Percentiles rank a stretch among this genome's conserved stretches.
These are phyloP conservation scores for Xerocomellus dryophilus DNA, from an alignment of 768 basidiomycete genomes.

Conservation along the genomic window DNA sequence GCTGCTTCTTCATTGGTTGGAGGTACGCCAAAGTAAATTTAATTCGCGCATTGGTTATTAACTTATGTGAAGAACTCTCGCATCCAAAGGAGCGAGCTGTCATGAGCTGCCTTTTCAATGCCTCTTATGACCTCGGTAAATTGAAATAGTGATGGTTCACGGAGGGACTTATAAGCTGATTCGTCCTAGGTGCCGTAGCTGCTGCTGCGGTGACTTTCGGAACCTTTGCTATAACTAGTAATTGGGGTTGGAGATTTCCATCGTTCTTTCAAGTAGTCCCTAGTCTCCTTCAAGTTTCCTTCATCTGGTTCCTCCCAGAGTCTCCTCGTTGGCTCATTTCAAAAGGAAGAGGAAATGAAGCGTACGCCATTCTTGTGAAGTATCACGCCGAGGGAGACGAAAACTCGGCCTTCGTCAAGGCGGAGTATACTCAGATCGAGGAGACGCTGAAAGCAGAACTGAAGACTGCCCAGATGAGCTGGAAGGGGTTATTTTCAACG, in stretches of 20 bases:
- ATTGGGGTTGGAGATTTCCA: slow-evolving; percentile 68
- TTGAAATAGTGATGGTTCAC: neutral
- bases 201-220: slow-evolving; percentile 57
- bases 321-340: slow-evolving; percentile 64
- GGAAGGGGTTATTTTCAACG: neutral
- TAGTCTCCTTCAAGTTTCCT: slow-evolving; percentile 48
- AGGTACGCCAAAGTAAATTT: slow-evolving; percentile 2
- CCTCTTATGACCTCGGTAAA: slow-evolving; percentile 4
- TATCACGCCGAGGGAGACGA: slow-evolving; percentile 60
- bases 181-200: slow-evolving; percentile 3
- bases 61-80: slow-evolving; percentile 12
- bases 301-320: slow-evolving; percentile 58
- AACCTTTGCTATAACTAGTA: slow-evolving; percentile 54
- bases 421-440: slow-evolving; percentile 56
- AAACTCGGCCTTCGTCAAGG: slow-evolving; percentile 50
- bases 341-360: slow-evolving; percentile 50
- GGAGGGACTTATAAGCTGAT: no score
- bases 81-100: slow-evolving; percentile 12
- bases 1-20: slow-evolving; percentile 21
- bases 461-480: neutral
- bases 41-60: no score
- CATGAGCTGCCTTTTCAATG: neutral
- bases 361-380: slow-evolving; percentile 45
- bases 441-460: slow-evolving; percentile 42
- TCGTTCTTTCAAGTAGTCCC: slow-evolving; percentile 54